Evolutionary conservation across 441 rosid genomes (phyloP), one percentile per base, ranked within the genome.

Genomic region (Manihot esculenta): DNA sequence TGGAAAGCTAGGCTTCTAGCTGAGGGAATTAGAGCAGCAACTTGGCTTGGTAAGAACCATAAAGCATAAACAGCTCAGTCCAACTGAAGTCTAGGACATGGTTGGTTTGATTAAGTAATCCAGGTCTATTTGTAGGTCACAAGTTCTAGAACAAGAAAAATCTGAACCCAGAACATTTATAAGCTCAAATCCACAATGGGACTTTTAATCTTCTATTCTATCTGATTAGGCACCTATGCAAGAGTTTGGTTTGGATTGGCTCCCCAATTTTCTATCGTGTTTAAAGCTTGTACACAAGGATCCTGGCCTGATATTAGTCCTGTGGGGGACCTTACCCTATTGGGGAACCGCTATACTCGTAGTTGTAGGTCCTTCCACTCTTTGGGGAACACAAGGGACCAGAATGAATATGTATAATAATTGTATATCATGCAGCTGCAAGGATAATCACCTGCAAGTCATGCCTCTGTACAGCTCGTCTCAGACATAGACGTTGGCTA

Each of bases 31-130:
- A 35, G 24, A 38, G 64, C 20, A 1, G 47, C 64, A 42, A 42
- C 50, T 41, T 62, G 51, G 66, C 30, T 44, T 13, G n/a, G 66
- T 62, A 62, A 42, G 30, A 62, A 44, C 66, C 66, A 62, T 21
- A 20, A 7, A 35, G 12, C 47, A 61, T 15, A 17, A 23, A 7
- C 10, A 30, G 62, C 18, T 18, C 15, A 18, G 21, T 58, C 62
- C 42, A 27, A 18, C 23, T 50, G 7, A 18, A 38, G 24, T 35
- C 20, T 26, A 38, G 10, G 47, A 10, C 45, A 18, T 17, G 1
- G 3, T 60, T 24, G 26, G 10, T 20, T 23, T 7, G 18, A 14
- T 5, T 10, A 55, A 21, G 27, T 1, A 55, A 30, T 4, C 33
- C 33, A 55, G 24, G 10, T 21, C 45, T 42, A 17, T 48, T 12